Conservation (phyloP, 306 rosid species). For the Ochetophila trinervis region DNA sequence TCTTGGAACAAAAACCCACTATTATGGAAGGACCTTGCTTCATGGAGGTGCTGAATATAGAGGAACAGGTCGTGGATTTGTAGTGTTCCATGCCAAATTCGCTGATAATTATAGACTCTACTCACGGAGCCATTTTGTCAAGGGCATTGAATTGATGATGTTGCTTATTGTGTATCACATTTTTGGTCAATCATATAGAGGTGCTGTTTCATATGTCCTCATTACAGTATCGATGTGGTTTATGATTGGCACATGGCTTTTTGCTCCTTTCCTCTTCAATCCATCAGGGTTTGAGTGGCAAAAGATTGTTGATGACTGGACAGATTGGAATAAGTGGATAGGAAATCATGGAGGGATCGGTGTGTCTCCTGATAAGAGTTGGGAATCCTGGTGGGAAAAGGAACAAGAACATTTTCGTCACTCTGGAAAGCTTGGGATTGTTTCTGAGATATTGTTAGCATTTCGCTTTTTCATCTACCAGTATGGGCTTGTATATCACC, state of each 20-base stretch:
- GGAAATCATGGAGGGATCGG: constrained; percentile 88
- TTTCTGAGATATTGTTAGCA: constrained; percentile 73
- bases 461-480: constrained; percentile 84
- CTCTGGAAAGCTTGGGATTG: constrained; percentile 69
- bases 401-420: constrained; percentile 73
- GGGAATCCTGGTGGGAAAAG: constrained; percentile 99
- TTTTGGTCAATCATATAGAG: constrained; percentile 70
- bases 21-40: constrained; percentile 93
- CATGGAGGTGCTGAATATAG: constrained; percentile 98
- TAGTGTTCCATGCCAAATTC: constrained; percentile 93
- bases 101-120: constrained; percentile 90
- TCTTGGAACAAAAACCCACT: constrained; percentile 94
- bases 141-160: constrained; percentile 90
- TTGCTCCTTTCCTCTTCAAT: constrained; percentile 95
- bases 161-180: constrained; percentile 83
- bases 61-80: constrained; percentile 94
- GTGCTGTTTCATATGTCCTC: constrained; percentile 57
- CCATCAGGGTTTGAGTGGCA: constrained; percentile 99
- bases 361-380: constrained; percentile 71
- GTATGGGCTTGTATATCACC: constrained; percentile 89
- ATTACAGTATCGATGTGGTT: constrained; percentile 88
- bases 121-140: constrained; percentile 95
- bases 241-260: constrained; percentile 96
- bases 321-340: constrained; percentile 97
- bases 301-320: constrained; percentile 91